Percentiles rank a stretch among this genome's conserved stretches.
Evolutionary conservation across 345 rosid species (phyloP).

Genomic region (Rhodomyrtus tomentosa): DNA sequence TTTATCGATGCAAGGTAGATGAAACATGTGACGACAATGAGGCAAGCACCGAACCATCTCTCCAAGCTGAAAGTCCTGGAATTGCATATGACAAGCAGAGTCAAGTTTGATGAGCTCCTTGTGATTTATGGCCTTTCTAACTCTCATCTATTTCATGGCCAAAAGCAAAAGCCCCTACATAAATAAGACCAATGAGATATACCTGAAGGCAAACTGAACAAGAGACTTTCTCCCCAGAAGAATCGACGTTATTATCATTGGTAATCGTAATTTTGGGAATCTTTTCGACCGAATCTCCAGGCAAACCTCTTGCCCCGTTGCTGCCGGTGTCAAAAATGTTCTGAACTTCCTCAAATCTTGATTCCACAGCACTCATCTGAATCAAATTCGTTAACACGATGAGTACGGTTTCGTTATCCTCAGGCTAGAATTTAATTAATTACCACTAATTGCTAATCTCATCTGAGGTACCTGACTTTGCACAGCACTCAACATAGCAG

Average conservation of each 20-base stretch:
- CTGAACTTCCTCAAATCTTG: slow-evolving; percentile 60
- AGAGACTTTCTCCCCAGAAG: slow-evolving; percentile 64
- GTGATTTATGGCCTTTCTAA: neutral
- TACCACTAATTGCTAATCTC: neutral
- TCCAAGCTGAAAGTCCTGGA: slow-evolving; percentile 89
- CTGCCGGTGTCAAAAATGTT: slow-evolving; percentile 83
- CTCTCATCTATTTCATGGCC: neutral
- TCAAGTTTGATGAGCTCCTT: neutral
- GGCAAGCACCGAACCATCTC: slow-evolving; percentile 92
- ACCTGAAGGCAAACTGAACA: slow-evolving; percentile 99
- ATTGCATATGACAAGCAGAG: neutral
- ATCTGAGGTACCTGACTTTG: slow-evolving; percentile 75
- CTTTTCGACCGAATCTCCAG: slow-evolving; percentile 68
- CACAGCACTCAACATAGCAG: slow-evolving; percentile 98
- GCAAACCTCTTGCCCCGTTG: slow-evolving; percentile 40
- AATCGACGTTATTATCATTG: slow-evolving; percentile 38
- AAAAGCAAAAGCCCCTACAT: neutral
- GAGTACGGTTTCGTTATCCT: neutral
- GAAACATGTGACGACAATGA: slow-evolving; percentile 95
- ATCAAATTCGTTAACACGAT: neutral
- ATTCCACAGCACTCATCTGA: slow-evolving; percentile 93
- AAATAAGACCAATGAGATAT: neutral
- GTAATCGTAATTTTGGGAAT: slow-evolving; percentile 77
- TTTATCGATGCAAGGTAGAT: slow-evolving; percentile 90
- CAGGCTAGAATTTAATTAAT: neutral